A percentile compares a stretch with the other conserved stretches of the same genome.
Conservation (phyloP, 2,329 filamentous ascomycete species). For the Tolypocladium nubicola region DNA sequence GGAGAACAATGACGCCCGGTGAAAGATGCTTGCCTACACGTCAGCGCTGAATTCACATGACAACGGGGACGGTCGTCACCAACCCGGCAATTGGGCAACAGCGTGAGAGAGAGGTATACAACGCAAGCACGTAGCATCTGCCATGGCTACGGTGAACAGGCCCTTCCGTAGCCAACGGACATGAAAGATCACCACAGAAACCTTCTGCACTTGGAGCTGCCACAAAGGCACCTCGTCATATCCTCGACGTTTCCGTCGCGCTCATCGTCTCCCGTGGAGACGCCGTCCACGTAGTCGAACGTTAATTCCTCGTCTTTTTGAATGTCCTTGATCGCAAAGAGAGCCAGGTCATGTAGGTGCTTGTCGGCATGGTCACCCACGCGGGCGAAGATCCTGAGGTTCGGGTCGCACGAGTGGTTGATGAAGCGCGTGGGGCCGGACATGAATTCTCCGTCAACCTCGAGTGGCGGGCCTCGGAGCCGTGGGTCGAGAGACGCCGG, state of each 20-base stretch:
- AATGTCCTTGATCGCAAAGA: conserved; percentile 64
- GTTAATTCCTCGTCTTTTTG: conserved; percentile 58
- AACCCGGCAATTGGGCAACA: background rate
- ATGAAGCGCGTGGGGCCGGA: conserved; percentile 73
- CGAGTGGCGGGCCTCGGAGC: conserved; percentile 44
- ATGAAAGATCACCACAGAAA: conserved; percentile 48
- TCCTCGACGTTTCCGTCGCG: conserved; percentile 29
- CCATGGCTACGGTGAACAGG: background rate
- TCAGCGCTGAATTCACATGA: background rate
- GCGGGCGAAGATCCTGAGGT: conserved; percentile 68
- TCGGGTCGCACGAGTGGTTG: conserved; percentile 74
- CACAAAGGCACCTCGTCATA: conserved; percentile 53
- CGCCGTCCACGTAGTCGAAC: conserved; percentile 68
- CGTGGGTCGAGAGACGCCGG: conserved; percentile 42
- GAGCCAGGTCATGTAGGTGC: conserved; percentile 63
- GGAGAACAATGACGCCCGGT: background rate
- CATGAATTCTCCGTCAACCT: conserved; percentile 63
- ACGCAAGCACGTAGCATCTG: background rate
- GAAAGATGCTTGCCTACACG: background rate
- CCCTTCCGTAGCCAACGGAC: background rate
- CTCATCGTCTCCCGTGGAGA: conserved; percentile 38
- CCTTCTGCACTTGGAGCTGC: conserved; percentile 54
- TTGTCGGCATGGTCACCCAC: conserved; percentile 68
- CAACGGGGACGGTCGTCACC: background rate
- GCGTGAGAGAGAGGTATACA: background rate